These are phyloP conservation scores for Pythium rhizo-oryzae DNA, from an alignment of 352 stramenopile species.

Conservation along the genomic window DNA sequence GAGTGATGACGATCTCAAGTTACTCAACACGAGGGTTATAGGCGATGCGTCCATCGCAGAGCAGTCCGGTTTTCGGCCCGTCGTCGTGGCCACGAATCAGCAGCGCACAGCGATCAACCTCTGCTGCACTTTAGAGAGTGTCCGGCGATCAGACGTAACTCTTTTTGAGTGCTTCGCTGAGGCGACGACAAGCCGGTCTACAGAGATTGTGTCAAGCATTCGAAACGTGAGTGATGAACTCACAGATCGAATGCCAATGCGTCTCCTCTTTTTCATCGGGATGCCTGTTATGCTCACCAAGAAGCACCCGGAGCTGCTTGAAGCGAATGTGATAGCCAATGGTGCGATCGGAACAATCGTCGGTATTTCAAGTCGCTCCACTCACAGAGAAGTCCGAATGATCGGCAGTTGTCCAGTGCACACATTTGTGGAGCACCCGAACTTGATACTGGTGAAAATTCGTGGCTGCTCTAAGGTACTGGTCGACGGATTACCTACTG, in stretches of 20 bases:
- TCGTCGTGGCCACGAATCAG: constrained; percentile 1
- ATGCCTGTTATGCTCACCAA: background rate
- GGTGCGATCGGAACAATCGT: background rate
- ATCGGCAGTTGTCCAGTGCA: background rate
- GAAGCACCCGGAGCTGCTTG: background rate
- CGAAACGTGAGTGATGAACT: background rate
- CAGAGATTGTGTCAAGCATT: background rate
- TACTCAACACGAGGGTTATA: constrained; percentile 2
- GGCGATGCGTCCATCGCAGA: background rate
- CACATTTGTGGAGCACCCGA: background rate
- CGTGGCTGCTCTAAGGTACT: background rate
- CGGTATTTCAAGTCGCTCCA: background rate
- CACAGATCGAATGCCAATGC: background rate
- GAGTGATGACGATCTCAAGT: background rate
- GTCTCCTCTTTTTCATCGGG: background rate
- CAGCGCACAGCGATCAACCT: background rate
- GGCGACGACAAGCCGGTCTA: background rate
- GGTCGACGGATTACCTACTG: background rate
- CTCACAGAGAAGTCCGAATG: background rate
- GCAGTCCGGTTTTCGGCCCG: background rate
- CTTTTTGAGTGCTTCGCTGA: background rate
- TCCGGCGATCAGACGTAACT: background rate
- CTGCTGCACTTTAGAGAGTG: background rate
- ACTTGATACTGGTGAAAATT: background rate
- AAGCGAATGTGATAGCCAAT: background rate